These are phyloP conservation scores for Cenchrus americanus DNA, from an alignment of 176 grass and related monocot species.

Conservation along the genomic window DNA sequence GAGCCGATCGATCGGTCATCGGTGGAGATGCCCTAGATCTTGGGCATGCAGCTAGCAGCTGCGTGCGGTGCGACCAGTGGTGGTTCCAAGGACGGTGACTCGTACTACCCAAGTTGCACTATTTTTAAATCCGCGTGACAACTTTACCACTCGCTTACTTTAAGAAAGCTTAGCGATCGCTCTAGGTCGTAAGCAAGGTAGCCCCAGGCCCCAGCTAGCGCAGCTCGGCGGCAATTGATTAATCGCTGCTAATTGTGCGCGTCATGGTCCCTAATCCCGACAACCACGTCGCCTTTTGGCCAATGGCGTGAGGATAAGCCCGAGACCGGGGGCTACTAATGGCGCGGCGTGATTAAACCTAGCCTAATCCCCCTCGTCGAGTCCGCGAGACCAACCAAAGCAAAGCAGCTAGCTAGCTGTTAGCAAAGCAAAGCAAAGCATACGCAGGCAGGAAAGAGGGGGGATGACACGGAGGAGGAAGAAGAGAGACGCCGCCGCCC, in stretches of 20 bases:
- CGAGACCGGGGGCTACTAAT: constrained; percentile 52
- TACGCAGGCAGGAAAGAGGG: background rate
- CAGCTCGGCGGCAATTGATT: constrained; percentile 30
- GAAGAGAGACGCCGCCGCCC: background rate
- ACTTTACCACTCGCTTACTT: constrained; percentile 67
- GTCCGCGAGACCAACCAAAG: constrained; percentile 41
- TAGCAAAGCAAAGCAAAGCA: background rate
- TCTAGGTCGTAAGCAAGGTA: background rate
- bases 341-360: constrained; percentile 60
- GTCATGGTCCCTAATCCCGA: constrained; percentile 77
- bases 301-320: constrained; percentile 58
- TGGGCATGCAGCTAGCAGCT: constrained; percentile 30
- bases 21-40: constrained; percentile 58
- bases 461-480: background rate
- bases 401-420: background rate
- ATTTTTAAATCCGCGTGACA: constrained; percentile 54
- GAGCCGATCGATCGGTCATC: constrained; percentile 26
- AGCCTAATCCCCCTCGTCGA: constrained; percentile 52
- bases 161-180: constrained; percentile 56
- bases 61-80: constrained; percentile 41
- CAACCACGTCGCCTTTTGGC: constrained; percentile 69
- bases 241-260: constrained; percentile 54
- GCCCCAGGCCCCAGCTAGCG: too few species aligned
- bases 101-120: constrained; percentile 65
- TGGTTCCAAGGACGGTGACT: constrained; percentile 67